phyloP scores from a whole-genome alignment of 2,329 filamentous ascomycete species.

The Botryotinia calthae region DNA sequence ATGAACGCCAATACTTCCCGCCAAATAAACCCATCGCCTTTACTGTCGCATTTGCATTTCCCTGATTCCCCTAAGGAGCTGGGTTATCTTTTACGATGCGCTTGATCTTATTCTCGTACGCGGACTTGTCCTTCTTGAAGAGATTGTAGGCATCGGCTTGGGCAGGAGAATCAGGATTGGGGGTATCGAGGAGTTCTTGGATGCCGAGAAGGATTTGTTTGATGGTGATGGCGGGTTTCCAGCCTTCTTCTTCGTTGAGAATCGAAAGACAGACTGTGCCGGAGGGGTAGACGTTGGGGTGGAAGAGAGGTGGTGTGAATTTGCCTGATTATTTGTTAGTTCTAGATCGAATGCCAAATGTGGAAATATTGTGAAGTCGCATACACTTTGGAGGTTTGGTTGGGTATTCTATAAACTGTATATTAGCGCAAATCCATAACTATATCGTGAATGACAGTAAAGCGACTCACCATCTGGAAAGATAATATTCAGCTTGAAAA shows the following conservation, averaged over 20 bases:
- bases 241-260: constrained; percentile 95
- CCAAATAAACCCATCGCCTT: not conserved
- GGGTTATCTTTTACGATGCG: constrained; percentile 88
- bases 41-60: constrained; percentile 2
- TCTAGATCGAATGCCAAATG: constrained; percentile 26
- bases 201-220: constrained; percentile 97
- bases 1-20: constrained; percentile 17
- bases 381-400: constrained; percentile 98
- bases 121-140: constrained; percentile 82
- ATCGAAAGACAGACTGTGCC: constrained; percentile 97
- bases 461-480: constrained; percentile 81
- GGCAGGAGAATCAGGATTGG: constrained; percentile 93
- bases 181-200: constrained; percentile 91
- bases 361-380: constrained; percentile 39
- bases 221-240: constrained; percentile 97
- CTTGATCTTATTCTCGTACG: constrained; percentile 86
- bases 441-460: not conserved
- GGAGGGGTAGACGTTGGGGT: constrained; percentile 97
- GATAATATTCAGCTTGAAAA: constrained; percentile 89
- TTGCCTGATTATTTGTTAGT: constrained; percentile 58
- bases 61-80: constrained; percentile 52
- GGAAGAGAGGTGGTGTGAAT: constrained; percentile 93
- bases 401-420: constrained; percentile 71
- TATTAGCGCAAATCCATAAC: constrained; percentile 28
- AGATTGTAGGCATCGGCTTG: constrained; percentile 97